Conservation (phyloP, 768 basidiomycete genomes). For the Agaricus subrufescens region DNA sequence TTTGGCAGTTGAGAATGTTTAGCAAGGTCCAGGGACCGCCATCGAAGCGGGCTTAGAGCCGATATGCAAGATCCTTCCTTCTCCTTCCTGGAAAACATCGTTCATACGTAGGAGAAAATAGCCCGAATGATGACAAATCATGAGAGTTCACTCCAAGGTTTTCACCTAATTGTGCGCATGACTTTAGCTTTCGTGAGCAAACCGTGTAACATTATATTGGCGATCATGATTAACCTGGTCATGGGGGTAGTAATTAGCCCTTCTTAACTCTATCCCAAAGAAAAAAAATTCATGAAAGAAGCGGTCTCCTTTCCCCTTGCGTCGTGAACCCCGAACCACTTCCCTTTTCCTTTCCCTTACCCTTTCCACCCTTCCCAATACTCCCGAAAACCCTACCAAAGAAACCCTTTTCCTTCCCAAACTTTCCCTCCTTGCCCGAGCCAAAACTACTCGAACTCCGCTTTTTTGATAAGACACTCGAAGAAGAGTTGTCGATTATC, state of each 20-base stretch:
- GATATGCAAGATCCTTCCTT: too few species aligned
- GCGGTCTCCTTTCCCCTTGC: background rate
- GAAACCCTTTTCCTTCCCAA: background rate
- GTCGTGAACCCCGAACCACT: too few species aligned
- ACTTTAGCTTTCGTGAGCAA: too few species aligned
- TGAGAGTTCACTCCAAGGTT: too few species aligned
- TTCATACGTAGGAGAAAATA: too few species aligned
- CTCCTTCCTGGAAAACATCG: too few species aligned
- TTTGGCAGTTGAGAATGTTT: too few species aligned
- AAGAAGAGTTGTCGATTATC: slow-evolving; percentile 31
- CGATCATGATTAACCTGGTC: background rate
- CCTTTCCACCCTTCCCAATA: background rate
- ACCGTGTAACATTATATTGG: too few species aligned
- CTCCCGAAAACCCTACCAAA: background rate
- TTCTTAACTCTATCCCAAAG: background rate
- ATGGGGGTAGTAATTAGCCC: background rate
- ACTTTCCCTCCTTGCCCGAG: slow-evolving; percentile 1
- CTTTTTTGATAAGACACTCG: background rate
- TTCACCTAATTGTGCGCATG: too few species aligned
- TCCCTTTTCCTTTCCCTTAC: background rate
- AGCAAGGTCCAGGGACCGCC: too few species aligned
- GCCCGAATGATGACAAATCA: too few species aligned
- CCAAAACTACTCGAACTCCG: slow-evolving; percentile 8
- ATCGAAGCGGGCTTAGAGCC: too few species aligned
- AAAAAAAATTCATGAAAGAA: background rate